Evolutionary conservation across 768 basidiomycete genomes (phyloP).

Genomic region (Leccinum disarticulatum): DNA sequence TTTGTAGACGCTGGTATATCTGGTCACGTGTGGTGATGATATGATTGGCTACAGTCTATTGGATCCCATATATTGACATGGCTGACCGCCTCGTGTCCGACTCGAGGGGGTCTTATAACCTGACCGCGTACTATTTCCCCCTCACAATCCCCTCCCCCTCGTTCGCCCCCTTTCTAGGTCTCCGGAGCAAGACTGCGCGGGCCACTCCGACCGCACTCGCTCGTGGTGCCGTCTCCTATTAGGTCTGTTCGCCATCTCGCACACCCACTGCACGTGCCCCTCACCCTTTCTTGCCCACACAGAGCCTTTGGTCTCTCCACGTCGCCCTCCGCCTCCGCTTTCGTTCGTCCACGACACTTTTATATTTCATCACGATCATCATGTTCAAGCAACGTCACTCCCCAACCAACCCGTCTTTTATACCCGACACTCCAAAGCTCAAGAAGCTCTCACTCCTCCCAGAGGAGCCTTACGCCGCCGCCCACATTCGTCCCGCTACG

Average conservation of each 20-base stretch:
- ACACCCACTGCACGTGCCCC: not conserved
- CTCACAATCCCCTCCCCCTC: slow-evolving; percentile 1
- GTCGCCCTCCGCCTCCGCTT: slow-evolving; percentile 3
- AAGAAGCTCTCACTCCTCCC: slow-evolving; percentile 19
- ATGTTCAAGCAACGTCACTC: slow-evolving; percentile 25
- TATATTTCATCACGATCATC: slow-evolving; percentile 27
- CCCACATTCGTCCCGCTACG: slow-evolving; percentile 16
- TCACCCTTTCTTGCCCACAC: not conserved
- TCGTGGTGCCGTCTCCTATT: slow-evolving; percentile 16
- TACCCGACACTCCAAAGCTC: slow-evolving; percentile 26
- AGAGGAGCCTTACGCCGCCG: slow-evolving; percentile 5
- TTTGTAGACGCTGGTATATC: not conserved
- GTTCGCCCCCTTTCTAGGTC: slow-evolving; percentile 19
- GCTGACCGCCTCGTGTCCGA: slow-evolving; percentile 24
- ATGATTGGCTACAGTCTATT: slow-evolving; percentile 24
- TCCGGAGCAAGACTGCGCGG: slow-evolving; percentile 25
- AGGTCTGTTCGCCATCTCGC: slow-evolving; percentile 8
- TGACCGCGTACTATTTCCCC: not conserved
- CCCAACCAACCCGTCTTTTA: slow-evolving; percentile 12
- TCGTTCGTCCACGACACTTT: slow-evolving; percentile 20
- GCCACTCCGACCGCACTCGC: slow-evolving; percentile 16
- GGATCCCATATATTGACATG: slow-evolving; percentile 15
- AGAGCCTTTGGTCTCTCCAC: slow-evolving; percentile 4
- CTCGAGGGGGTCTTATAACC: slow-evolving; percentile 27
- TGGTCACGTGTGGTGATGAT: slow-evolving; percentile 23